Conservation (phyloP, 2,329 filamentous ascomycete genomes). For the Acephala macrosclerotiorum region DNA sequence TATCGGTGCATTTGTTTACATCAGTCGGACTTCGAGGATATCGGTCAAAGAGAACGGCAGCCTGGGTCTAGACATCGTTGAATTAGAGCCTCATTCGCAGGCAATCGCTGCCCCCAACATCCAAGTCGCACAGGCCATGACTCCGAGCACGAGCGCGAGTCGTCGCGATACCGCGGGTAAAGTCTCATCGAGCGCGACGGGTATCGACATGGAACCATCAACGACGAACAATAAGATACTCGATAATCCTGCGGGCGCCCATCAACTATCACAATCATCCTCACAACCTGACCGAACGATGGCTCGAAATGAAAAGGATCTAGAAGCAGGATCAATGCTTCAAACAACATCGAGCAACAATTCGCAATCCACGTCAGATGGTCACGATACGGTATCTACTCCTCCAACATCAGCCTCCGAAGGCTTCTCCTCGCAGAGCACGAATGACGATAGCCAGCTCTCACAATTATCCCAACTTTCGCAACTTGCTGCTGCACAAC, state of each 20-base stretch:
- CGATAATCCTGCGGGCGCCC: constrained; percentile 26
- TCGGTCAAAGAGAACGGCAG: not conserved
- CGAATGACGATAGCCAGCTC: constrained; percentile 56
- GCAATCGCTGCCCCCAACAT: constrained; percentile 40
- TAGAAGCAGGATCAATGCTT: constrained; percentile 21
- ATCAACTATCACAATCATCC: constrained; percentile 19
- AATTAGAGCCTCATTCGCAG: constrained; percentile 40
- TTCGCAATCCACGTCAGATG: constrained; percentile 53
- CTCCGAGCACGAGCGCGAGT: constrained; percentile 28
- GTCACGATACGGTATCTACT: constrained; percentile 49
- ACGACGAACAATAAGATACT: constrained; percentile 35
- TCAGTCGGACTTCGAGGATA: not conserved
- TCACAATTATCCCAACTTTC: constrained; percentile 66
- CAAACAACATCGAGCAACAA: constrained; percentile 47
- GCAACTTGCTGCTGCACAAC: constrained; percentile 61
- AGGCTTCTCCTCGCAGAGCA: constrained; percentile 47
- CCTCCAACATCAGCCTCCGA: constrained; percentile 47
- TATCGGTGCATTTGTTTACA: constrained; percentile 11
- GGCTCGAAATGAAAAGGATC: constrained; percentile 19
- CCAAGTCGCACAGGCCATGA: constrained; percentile 29
- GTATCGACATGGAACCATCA: constrained; percentile 34
- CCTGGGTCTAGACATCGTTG: not conserved
- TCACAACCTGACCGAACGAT: constrained; percentile 21
- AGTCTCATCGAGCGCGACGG: constrained; percentile 38
- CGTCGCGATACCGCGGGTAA: constrained; percentile 32